Percentiles rank a stretch among this genome's conserved stretches.
phyloP scores from a whole-genome alignment of 2,329 filamentous ascomycete genomes.

The Xylaria multiplex region DNA sequence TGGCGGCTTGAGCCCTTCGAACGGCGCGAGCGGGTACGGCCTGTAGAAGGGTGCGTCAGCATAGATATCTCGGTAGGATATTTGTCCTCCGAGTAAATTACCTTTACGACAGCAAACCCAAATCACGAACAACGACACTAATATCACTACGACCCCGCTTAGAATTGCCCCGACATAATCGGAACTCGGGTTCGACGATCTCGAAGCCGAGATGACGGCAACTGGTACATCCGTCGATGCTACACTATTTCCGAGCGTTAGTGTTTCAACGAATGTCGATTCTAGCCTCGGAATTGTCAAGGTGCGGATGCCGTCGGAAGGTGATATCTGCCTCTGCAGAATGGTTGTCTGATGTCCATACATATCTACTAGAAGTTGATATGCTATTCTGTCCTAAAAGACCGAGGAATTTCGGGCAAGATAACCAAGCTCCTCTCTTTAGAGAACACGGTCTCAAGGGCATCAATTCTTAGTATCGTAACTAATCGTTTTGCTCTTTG shows the following conservation, averaged over 20 bases:
- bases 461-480: neutral
- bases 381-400: neutral
- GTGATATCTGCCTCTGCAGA: neutral
- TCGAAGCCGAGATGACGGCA: constrained; percentile 34
- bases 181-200: constrained; percentile 27
- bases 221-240: constrained; percentile 36
- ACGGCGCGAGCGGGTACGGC: constrained; percentile 28
- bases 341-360: constrained; percentile 4
- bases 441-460: neutral
- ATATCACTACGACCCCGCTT: constrained; percentile 40
- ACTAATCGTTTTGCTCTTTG: constrained; percentile 2
- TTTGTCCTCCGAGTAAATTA: constrained; percentile 15
- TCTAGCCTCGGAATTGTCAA: constrained; percentile 40
- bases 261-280: constrained; percentile 41
- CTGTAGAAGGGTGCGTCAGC: constrained; percentile 31
- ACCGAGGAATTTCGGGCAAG: neutral
- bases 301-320: constrained; percentile 37
- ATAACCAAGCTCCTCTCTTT: neutral
- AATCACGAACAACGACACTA: constrained; percentile 42
- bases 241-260: constrained; percentile 41
- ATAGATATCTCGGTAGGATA: neutral
- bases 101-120: constrained; percentile 45
- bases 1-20: constrained; percentile 38
- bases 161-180: constrained; percentile 43
- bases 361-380: constrained; percentile 7